Percentiles rank a stretch among this genome's conserved stretches.
phyloP scores from a whole-genome alignment of 1,284 basidiomycete species.

The Somion occarium region DNA sequence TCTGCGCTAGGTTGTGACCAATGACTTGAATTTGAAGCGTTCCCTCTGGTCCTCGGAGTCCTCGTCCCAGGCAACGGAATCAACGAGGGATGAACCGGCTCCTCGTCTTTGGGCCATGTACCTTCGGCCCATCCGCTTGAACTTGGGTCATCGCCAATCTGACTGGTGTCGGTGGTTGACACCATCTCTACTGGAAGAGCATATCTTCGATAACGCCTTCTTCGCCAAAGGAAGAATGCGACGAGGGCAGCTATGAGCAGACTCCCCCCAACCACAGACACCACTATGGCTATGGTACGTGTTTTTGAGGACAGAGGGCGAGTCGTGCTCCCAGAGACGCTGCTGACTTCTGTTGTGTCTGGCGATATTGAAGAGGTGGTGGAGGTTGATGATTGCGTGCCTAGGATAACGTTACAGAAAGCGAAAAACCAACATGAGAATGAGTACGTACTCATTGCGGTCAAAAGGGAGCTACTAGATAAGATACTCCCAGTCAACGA shows the following conservation, averaged over 20 bases:
- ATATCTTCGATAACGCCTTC: conserved; percentile 3
- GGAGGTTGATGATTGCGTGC: neutral
- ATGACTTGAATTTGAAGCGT: neutral
- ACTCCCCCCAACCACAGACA: neutral
- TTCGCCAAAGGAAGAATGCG: neutral
- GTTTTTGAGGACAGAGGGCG: neutral
- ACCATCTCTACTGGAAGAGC: conserved; percentile 1
- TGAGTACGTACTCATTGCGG: too few species aligned
- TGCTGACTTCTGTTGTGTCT: neutral
- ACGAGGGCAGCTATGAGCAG: neutral
- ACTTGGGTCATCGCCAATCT: neutral
- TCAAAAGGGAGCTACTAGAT: neutral
- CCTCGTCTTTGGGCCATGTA: conserved; percentile 5
- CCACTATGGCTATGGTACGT: neutral
- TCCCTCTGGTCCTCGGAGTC: neutral
- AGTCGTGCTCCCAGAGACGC: neutral
- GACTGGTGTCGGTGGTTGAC: neutral
- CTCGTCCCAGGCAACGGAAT: neutral
- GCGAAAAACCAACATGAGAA: neutral
- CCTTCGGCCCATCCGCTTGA: conserved; percentile 8
- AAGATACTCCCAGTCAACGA: too few species aligned
- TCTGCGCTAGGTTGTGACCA: neutral
- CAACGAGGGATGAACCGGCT: conserved; percentile 3
- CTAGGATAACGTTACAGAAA: neutral
- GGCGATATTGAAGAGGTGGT: neutral